Base-by-base conservation (phyloP, 2,329 filamentous ascomycete species). In the Trichophaea hybrida region DNA sequence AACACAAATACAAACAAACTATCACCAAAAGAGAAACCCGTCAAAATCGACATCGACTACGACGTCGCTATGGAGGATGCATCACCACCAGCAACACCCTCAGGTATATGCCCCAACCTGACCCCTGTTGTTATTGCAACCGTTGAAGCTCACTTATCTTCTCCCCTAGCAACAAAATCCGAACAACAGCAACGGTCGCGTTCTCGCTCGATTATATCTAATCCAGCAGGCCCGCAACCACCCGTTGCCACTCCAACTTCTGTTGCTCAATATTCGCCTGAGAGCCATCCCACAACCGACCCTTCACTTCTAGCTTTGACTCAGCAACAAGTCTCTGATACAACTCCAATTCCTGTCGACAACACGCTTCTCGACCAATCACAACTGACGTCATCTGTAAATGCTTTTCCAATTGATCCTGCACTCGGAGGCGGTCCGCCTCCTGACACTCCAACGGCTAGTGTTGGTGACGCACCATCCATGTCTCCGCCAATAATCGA, bases 251-350 rank as follows among this genome's bases (percentile, higher is more conserved):
- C 54, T 31, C 62, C 31, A 60, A 61, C 58, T 56, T 61, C 54
- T 59, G 63, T 61, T 32, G 31, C 38, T 17, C 55, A 50, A 15
- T 57, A 57, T 33, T 57, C 55, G 17, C 55, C 54, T 10, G 54
- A 58, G 50, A 64, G 57, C 15, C 64, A 65, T 62, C 64, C 64
- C 50, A 59, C 63, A 46, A 65, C 64, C 37, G 62, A 65, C 55
- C 64, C 64, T 6, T 64, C 64, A 46, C 62, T 65, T 5, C 57
- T 65, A 35, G 64, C 62, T 43, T 59, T 65, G 53, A 61, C 64
- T 35, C 64, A 65, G 34, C 60, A 64, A 51, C 63, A 64, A 61
- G 61, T 64, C 35, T 46, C 60, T 33, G 59, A 66, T 43, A n/a
- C 35, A 35, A 59, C 49, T 48, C 62, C 62, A 32, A 57, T 62